Evolutionary conservation across 176 grass and related monocot species (phyloP), one percentile per base, ranked within the genome.

Genomic region (Ensete glaucum): DNA sequence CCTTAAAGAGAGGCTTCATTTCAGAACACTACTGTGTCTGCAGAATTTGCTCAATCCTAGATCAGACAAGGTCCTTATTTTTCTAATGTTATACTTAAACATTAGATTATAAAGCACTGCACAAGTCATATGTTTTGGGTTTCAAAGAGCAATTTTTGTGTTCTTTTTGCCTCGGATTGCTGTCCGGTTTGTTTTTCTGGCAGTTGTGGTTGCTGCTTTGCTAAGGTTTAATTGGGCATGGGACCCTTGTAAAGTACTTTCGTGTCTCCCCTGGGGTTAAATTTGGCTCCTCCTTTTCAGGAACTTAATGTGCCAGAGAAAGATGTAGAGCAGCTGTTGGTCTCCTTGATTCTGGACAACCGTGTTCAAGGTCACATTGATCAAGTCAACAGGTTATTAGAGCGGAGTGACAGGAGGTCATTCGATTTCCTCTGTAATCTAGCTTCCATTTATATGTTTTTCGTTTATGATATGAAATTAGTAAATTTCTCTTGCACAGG

Each of bases 311-410:
- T 99, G 12, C 95, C 95, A 0, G 95, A 99, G 80, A 99, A 94
- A 85, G 95, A 99, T 81, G 95, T 99, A 1, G 95, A 99, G 78
- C 95, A 99, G 80, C 88, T 99, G 17, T 78, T 99, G 77, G 95
- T 99, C 16, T 94, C 95, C 0, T 83, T 99, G 66, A 99, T 99
- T 76, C 84, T 99, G 72, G 95, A 99, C 75, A 99, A 99, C 73
- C 81, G 88, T 60, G 87, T 99, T 79, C 90, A 93, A 74, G 95
- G 95, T 52, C 95, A 99, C 82, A 99, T 99, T 16, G 95, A 99
- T 89, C 95, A 99, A 76, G 90, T 99, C 74, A 99, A 99, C 86
- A 99, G 85, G 76, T 82, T 99, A 51, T 82, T 99, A 69, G 95
- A 99, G 63, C 81, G 88, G 1, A 80, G 90, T 76, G 90, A 99